Conservation (phyloP, 2,329 filamentous ascomycete species). For the Geosmithia flava region DNA sequence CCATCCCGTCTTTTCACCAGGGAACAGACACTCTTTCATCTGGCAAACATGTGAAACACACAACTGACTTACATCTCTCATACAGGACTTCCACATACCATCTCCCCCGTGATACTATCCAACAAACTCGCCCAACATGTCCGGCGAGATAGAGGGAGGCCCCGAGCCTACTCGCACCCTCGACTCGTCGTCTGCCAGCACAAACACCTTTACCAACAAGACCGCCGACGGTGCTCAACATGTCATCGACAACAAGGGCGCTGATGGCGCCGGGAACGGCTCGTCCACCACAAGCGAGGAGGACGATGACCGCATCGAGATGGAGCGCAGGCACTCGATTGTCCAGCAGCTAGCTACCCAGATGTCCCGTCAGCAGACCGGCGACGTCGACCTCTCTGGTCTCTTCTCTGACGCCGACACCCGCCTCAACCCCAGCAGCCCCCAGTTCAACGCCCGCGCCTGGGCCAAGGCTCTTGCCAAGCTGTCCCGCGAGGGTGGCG, state of each 20-base stretch:
- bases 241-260: not conserved
- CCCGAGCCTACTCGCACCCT: not conserved
- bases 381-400: not conserved
- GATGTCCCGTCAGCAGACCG: constrained; percentile 17
- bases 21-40: not conserved
- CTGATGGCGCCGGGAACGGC: not conserved
- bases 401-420: constrained; percentile 24
- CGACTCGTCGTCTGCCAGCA: not conserved
- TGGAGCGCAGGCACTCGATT: constrained; percentile 29
- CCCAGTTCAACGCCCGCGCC: constrained; percentile 38
- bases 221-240: not conserved
- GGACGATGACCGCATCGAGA: constrained; percentile 25
- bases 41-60: not conserved
- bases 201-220: not conserved
- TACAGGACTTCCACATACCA: not conserved
- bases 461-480: constrained; percentile 51
- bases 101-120: not conserved
- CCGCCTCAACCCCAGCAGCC: constrained; percentile 36
- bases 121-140: not conserved
- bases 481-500: constrained; percentile 36
- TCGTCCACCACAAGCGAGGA: constrained; percentile 10
- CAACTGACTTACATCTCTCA: not conserved
- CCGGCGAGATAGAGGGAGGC: not conserved
- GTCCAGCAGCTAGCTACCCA: constrained; percentile 39
- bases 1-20: not conserved